Base-by-base conservation (phyloP, 2,329 filamentous ascomycete species). In the Didymella arachidicola region DNA sequence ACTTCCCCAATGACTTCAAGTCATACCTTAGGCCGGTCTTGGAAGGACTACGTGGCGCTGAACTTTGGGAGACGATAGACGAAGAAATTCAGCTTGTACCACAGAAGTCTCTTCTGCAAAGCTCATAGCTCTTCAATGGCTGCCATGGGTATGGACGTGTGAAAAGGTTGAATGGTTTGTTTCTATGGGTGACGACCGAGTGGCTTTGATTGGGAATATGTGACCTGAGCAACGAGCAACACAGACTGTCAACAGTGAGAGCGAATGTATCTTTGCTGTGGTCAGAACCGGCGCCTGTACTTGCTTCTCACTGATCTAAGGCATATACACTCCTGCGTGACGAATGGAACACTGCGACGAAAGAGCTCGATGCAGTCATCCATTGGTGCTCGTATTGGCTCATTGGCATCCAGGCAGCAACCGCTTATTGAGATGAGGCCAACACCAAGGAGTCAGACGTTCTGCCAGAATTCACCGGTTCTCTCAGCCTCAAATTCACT, bases 371-470 rank as follows among this genome's bases (percentile, higher is more conserved):
- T 41, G 7, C 12, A 26, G 34, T 22, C 26, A n/a, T 16, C n/a
- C 5, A 34, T 41, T 16, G 38, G 25, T 41, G 18, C 25, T 32
- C 30, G 25, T 36, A 22, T 14, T 45, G n/a, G 32, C 10, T 32
- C n/a, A n/a, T 47, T 41, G 22, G 14, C 7, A 26, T 38, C 30
- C n/a, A 59, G 56, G 56, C 56, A 53, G 46, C 56, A 19, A 26
- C 18, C 19, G 7, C 18, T 27, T 16, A 25, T 25, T 26, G 25
- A 12, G 14, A 18, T 36, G 11, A 34, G 39, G 56, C 32, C 49
- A 36, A 18, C 18, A 27, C 16, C n/a, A 26, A 53, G 7, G 43
- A 58, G 54, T 58, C 49, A 53, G 38, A 57, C 32, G 19, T 30
- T 25, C 19, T 43, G 38, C 38, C 25, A 18, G 19, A n/a, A 26